These are phyloP conservation scores for Nelumbo lutea DNA, from an alignment of 164 flowering plant genomes.

Conservation along the genomic window DNA sequence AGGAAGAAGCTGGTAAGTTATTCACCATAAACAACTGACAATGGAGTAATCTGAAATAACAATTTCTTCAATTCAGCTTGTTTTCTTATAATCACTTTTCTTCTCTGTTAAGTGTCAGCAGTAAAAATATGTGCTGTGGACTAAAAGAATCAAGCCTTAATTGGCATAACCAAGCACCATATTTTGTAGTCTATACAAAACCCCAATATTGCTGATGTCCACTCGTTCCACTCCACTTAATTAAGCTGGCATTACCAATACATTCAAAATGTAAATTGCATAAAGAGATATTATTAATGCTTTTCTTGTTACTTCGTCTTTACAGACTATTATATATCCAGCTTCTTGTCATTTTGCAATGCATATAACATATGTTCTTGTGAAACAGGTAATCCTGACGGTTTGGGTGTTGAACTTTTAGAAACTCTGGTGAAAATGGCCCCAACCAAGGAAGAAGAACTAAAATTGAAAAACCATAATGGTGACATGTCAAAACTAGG, in stretches of 20 bases:
- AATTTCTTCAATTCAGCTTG: background rate
- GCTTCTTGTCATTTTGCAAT: background rate
- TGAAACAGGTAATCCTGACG: slow-evolving; percentile 70
- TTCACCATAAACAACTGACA: background rate
- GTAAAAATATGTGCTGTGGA: background rate
- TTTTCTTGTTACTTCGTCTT: background rate
- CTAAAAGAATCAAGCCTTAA: background rate
- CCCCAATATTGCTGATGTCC: background rate
- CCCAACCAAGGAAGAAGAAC: slow-evolving; percentile 97
- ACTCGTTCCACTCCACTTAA: background rate
- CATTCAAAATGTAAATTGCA: background rate
- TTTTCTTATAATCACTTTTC: background rate
- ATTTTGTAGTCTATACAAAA: background rate
- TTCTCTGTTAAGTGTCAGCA: background rate
- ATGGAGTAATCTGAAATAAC: no score
- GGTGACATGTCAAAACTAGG: slow-evolving; percentile 83
- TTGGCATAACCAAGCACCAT: background rate
- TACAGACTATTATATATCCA: background rate
- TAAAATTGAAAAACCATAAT: slow-evolving; percentile 69
- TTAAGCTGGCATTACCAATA: background rate
- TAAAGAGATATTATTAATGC: background rate
- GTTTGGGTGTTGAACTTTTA: slow-evolving; percentile 80
- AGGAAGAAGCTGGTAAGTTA: background rate
- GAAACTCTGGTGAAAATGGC: slow-evolving; percentile 98
- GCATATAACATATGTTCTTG: background rate